phyloP scores from a whole-genome alignment of 441 rosid genomes.

The Brassica hybrid region DNA sequence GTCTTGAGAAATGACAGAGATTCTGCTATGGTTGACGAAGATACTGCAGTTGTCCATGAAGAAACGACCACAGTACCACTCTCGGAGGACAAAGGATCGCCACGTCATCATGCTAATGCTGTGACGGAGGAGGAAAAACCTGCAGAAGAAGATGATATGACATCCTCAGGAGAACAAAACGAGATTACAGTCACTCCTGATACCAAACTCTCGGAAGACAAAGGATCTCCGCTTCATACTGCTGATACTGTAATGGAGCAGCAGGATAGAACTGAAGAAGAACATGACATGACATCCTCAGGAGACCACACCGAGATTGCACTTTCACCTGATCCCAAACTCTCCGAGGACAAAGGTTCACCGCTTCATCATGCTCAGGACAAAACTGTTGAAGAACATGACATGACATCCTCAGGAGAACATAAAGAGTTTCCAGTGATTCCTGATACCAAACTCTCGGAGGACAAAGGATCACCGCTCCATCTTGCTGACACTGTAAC shows the following conservation, averaged over 20 bases:
- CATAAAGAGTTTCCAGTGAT: neutral
- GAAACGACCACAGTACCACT: slow-evolving; percentile 18
- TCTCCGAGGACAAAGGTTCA: neutral
- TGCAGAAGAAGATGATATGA: slow-evolving; percentile 29
- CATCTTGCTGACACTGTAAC: too few species aligned
- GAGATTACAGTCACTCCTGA: slow-evolving; percentile 27
- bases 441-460: neutral
- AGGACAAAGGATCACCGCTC: too few species aligned
- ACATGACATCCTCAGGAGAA: neutral
- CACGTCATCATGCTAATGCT: slow-evolving; percentile 12
- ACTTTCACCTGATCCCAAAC: slow-evolving; percentile 13
- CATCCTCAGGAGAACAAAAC: slow-evolving; percentile 27
- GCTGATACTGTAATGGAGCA: slow-evolving; percentile 17
- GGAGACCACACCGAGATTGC: slow-evolving; percentile 23
- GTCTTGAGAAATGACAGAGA: slow-evolving; percentile 19
- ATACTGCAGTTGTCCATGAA: slow-evolving; percentile 15
- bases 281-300: slow-evolving; percentile 27
- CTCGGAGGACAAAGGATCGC: slow-evolving; percentile 24
- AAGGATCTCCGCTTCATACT: neutral
- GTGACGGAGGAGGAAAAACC: slow-evolving; percentile 10
- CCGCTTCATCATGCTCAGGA: neutral
- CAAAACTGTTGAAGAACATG: neutral
- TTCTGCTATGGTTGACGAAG: slow-evolving; percentile 27
- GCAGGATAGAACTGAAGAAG: slow-evolving; percentile 21
- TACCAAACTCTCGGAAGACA: slow-evolving; percentile 18